Base-by-base conservation (phyloP, 202 grass and related monocot genomes). In the Alloteropsis angusta region DNA sequence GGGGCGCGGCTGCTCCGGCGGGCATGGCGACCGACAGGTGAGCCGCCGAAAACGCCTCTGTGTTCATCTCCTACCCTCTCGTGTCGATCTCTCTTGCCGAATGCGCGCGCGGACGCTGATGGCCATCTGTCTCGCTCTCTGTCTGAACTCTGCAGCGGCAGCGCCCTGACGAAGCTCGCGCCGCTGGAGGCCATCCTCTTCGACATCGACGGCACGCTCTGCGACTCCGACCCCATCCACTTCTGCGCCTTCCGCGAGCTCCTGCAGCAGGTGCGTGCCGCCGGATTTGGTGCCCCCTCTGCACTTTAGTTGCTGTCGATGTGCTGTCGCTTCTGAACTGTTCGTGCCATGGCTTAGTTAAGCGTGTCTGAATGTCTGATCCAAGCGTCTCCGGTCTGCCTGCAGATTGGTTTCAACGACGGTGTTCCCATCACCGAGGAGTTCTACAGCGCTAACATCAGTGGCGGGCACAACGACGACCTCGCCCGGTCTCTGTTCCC, bases 141-240 rank as follows among this genome's bases (percentile, higher is more conserved):
- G 28, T 55, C 74, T 72, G 46, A 66, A 68, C 30, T 28, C 44
- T 87, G 64, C 39, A 80, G 66, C 65, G 71, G 66, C 54, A 57
- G 65, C 18, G 3, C 67, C 9, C 63, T 88, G 60, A 41, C 77
- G 35, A 65, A 85, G 60, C 71, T 93, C 59, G 84, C 90, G 76
- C 88, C 90, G 6, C 72, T 89, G 38, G 90, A 91, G 49, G 88
- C 90, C 4, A 53, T 93, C 80, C 73, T 91, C 54, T 97, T 93
- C 26, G 90, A 97, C 80, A 87, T 93, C 34, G 90, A 97, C 42
- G 93, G 93, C 56, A 97, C 93, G 17, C 67, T 97, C 13, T 87
- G 79, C 48, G 93, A 97, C 72, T 97, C 90, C 54, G 93, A 97
- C 36, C 90, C 93, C 7, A 80, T 93, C 79, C 93, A 93, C 72